A percentile compares a stretch with the other conserved stretches of the same genome.
phyloP scores from a whole-genome alignment of 495 filamentous ascomycete genomes.

The Aspergillus hancockii region DNA sequence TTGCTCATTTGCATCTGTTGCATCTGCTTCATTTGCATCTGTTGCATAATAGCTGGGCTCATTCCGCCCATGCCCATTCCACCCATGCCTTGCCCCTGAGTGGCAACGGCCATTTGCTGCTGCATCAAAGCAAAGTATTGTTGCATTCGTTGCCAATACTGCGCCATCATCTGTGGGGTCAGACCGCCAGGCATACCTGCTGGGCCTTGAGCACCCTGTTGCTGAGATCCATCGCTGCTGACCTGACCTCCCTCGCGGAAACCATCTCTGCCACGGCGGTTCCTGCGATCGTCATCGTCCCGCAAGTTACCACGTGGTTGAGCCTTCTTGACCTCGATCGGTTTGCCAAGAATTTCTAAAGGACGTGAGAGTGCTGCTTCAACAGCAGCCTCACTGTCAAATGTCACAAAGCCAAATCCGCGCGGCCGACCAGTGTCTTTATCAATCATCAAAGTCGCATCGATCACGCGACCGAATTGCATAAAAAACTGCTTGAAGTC shows the following conservation, averaged over 20 bases:
- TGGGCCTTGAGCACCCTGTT: conserved; percentile 47
- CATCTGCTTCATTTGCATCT: conserved; percentile 80
- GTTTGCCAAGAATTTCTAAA: conserved; percentile 88
- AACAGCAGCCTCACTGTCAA: conserved; percentile 93
- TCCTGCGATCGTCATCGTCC: conserved; percentile 72
- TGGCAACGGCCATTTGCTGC: conserved; percentile 61
- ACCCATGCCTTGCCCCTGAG: conserved; percentile 45
- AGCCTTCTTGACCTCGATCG: conserved; percentile 97
- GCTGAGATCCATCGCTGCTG: conserved; percentile 47
- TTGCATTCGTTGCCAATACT: conserved; percentile 97
- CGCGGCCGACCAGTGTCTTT: conserved; percentile 95
- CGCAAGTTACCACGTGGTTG: conserved; percentile 94
- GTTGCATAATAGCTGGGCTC: conserved; percentile 81
- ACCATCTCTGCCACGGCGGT: conserved; percentile 54
- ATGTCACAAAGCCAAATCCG: conserved; percentile 98
- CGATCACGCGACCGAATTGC: conserved; percentile 92
- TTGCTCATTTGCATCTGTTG: conserved; percentile 68
- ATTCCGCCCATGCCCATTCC: conserved; percentile 69
- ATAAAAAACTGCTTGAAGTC: conserved; percentile 97
- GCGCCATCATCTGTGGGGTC: conserved; percentile 95
- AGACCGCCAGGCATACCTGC: conserved; percentile 59
- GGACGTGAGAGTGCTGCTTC: conserved; percentile 83
- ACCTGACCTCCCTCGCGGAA: conserved; percentile 58
- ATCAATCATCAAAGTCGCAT: conserved; percentile 99
- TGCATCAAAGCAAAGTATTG: conserved; percentile 95